Base-by-base conservation (phyloP, 2,329 filamentous ascomycete genomes). In the Lachnellula cervina region DNA sequence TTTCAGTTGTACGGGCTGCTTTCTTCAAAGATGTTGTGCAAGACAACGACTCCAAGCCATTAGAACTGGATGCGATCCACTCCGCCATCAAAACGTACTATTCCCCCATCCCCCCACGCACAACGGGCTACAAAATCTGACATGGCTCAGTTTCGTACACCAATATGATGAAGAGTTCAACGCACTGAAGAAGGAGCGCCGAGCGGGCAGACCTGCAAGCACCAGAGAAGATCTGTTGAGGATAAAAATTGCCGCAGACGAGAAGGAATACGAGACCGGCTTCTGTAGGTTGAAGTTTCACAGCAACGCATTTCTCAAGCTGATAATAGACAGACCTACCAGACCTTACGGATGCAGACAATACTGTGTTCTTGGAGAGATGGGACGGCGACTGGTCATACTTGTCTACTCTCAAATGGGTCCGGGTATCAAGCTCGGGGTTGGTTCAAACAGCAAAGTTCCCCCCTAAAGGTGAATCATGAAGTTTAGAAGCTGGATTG, bases 311-410 rank as follows among this genome's bases (percentile, higher is more conserved):
- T 23, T 8, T 13, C 34, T 9, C 21, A 3, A 28, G 16, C 55
- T 50, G 32, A 64, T 64, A 63, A 59, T 64, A 52, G 16, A 17
- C 53, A 86, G 83, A 83, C 58, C 72, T 95, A 42, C 92, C 93
- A 0, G 89, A 97, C 68, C 75, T 97, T 52, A 81, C 83, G 54
- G 80, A 84, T 43, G 76, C 79, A 42, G 80, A 85, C 48, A 90
- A 86, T 62, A 73, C 89, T 51, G 73, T 78, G 55, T 79, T 81
- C 62, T 72, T 97, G 42, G 80, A 83, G 60, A 77, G 79, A 21
- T 97, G 91, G 90, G 88, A 90, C 61, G 88, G 89, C 4, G 82
- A 88, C 25, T 97, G 93, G 93, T 80, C 88, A 8, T 87, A 87
- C 65, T 78, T 97, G 59, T 83, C 85, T 35, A 86, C 81, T 8